Evolutionary conservation across 73 alveolate genomes (phyloP).

Genomic region (Blepharisma japonicum): DNA sequence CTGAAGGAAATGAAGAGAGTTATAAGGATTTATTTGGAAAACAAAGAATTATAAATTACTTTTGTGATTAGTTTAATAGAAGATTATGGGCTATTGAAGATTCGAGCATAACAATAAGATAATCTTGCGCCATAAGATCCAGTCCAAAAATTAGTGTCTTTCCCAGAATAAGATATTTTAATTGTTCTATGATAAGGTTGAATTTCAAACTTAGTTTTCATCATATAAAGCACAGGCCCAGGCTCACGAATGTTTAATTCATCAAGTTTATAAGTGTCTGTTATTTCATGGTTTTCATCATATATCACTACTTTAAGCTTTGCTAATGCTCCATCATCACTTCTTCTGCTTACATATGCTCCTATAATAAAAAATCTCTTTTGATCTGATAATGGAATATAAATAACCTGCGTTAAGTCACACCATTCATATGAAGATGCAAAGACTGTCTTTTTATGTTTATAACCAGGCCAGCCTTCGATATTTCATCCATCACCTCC

Average conservation of each 20-base stretch:
- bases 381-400: not conserved
- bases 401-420: not conserved
- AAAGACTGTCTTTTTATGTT: not conserved
- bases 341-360: not conserved
- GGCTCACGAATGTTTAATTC: too few relatives aligned
- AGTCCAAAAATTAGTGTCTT: constrained; percentile 3
- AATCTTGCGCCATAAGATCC: constrained; percentile 27
- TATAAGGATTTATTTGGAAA: too few relatives aligned
- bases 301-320: not conserved
- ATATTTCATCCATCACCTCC: constrained; percentile 7
- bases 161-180: not conserved
- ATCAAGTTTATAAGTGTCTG: not conserved
- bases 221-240: not conserved
- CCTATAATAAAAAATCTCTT: constrained; percentile 10
- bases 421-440: constrained; percentile 1
- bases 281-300: not conserved
- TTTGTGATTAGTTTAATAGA: too few relatives aligned
- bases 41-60: too few relatives aligned
- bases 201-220: not conserved
- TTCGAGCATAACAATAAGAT: not conserved
- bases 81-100: too few relatives aligned
- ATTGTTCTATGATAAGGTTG: not conserved
- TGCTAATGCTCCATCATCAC: not conserved
- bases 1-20: too few relatives aligned
- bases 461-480: constrained; percentile 7